Base-by-base conservation (phyloP, 192 early-diverging fungal genomes). In the Obelidium mucronatum region DNA sequence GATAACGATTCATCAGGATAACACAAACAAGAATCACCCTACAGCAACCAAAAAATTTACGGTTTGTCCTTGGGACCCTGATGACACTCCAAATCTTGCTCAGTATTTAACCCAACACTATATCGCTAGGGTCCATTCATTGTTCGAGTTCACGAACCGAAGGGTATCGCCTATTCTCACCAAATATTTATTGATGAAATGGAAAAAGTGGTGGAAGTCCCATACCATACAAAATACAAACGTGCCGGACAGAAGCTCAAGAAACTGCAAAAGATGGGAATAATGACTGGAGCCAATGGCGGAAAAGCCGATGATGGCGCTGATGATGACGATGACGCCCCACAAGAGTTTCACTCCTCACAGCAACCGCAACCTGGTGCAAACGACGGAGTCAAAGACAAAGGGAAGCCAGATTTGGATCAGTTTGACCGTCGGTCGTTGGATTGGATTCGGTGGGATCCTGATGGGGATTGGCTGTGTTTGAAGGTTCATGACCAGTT, bases 151-250 rank as follows among this genome's bases (percentile, higher is more conserved):
- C 86, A 88, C 48, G 88, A 89, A 76, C 88, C 88, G 22, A 76
- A 76, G n/a, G 87, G 85, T 24, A 79, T 60, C 2, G 81, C 81
- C 26, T 88, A 88, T 76, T 88, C 89, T 40, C 89, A 84, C 4
- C 84, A 90, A 68, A 78, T 90, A 22, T 71, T 93, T 44, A 91
- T 99, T 53, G 90, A 93, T 40, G 92, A 92, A 53, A 71, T 75
- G 24, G 73, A 83, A 34, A 90, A 96, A 75, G 87, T 91, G 39
- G 94, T 93, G 61, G 95, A 98, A 73, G 91, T 98, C 24, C 92
- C 91, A 66, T 99, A 97, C 80, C 96, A 98, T 81, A 97, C 96
- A 19, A 98, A 98, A 82, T 98, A 99, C 81, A 98, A 98, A 84
- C 92, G 96, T 78, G 96, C 90, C 91, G 6, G 89, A 85, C 40